Conservation (phyloP, 2,329 filamentous ascomycete genomes). For the Chalaropsis thielavioides region DNA sequence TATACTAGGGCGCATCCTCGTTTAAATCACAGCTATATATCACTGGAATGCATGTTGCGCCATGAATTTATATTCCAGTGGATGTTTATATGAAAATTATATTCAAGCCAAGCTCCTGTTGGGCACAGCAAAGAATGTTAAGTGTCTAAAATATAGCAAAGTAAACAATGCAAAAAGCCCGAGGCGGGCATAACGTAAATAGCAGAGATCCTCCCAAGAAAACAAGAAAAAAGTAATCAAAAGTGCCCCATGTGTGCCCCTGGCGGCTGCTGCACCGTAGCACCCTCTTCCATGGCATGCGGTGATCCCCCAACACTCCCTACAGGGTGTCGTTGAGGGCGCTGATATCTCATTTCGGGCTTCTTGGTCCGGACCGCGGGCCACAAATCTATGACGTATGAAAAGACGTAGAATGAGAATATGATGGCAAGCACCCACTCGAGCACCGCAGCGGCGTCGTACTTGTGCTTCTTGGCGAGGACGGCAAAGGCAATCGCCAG, state of each 20-base stretch:
- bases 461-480: constrained; percentile 31
- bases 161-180: constrained; percentile 2
- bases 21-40: no score
- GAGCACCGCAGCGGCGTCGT: constrained; percentile 54
- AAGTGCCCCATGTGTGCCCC: constrained; percentile 1
- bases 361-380: constrained; percentile 55
- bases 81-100: no score
- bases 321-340: neutral
- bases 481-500: constrained; percentile 62
- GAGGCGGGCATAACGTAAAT: neutral
- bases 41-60: no score
- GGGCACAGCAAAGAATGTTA: neutral
- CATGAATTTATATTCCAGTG: no score
- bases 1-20: no score
- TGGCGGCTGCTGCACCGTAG: neutral
- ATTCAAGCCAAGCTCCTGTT: no score
- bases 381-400: constrained; percentile 74
- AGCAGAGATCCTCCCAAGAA: neutral
- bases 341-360: constrained; percentile 10
- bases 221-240: neutral
- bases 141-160: neutral
- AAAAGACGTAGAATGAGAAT: constrained; percentile 77
- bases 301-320: neutral
- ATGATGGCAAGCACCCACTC: constrained; percentile 71
- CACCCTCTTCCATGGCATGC: constrained; percentile 1